Conservation (phyloP, 73 alveolate genomes). For the Tetrahymena elliotti region DNA sequence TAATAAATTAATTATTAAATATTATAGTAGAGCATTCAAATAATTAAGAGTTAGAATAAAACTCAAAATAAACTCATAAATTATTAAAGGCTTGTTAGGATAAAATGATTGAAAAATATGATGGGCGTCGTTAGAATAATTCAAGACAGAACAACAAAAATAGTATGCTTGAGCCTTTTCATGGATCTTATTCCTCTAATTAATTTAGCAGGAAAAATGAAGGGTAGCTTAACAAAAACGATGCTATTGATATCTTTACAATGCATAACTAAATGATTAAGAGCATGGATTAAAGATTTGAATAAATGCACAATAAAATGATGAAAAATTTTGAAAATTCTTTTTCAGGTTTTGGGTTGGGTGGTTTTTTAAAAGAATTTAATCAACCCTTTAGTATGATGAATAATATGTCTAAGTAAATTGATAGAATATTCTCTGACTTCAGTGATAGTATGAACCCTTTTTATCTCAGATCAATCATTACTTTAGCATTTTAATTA, state of each 20-base stretch:
- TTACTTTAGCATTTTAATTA: too few species aligned
- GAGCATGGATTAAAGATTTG: background rate
- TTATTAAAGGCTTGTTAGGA: background rate
- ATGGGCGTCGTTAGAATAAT: background rate
- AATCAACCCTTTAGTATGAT: background rate
- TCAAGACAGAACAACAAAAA: background rate
- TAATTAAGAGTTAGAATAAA: background rate
- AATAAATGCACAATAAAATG: background rate
- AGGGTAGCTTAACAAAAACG: background rate
- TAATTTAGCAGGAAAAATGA: background rate
- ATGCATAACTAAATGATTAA: background rate
- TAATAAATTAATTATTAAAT: too few species aligned
- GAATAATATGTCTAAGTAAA: background rate
- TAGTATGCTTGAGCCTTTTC: background rate
- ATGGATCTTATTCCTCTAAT: background rate
- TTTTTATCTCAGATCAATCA: too few species aligned
- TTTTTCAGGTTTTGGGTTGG: background rate
- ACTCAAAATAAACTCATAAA: background rate
- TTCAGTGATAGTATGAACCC: background rate
- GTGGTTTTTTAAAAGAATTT: background rate
- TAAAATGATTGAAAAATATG: background rate
- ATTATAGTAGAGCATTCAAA: background rate
- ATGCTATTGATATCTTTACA: background rate
- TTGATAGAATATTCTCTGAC: background rate
- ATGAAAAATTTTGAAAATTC: background rate